Percentiles rank a stretch among this genome's conserved stretches.
Evolutionary conservation across 2,329 filamentous ascomycete genomes (phyloP).

Genomic region (Fusarium decemcellulare): DNA sequence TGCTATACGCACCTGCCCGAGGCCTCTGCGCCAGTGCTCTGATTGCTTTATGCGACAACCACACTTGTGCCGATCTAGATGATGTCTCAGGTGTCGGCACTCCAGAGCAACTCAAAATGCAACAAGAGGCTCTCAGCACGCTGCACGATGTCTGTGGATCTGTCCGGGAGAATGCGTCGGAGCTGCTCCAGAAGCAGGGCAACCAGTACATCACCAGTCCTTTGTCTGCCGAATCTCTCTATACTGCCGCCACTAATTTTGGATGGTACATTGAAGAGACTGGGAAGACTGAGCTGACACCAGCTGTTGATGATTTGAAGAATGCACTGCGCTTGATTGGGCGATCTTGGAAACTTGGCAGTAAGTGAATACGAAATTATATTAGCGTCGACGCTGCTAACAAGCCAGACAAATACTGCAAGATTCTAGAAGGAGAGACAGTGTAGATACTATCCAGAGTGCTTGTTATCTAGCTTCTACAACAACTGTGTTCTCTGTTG

Average conservation of each 20-base stretch:
- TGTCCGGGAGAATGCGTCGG: constrained; percentile 10
- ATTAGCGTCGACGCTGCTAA: neutral
- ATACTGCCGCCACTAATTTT: constrained; percentile 10
- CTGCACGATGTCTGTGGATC: constrained; percentile 9
- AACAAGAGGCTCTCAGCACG: constrained; percentile 1
- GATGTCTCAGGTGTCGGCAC: constrained; percentile 15
- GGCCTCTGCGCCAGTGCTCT: constrained; percentile 17
- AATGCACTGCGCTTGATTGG: neutral
- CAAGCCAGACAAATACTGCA: neutral
- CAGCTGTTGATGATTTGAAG: neutral
- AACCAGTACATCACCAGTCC: neutral
- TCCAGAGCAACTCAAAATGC: constrained; percentile 20
- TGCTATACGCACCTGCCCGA: constrained; percentile 6
- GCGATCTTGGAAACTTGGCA: neutral
- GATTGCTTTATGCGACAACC: constrained; percentile 13
- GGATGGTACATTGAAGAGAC: constrained; percentile 3
- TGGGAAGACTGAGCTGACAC: neutral
- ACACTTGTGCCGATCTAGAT: constrained; percentile 19
- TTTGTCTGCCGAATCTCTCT: constrained; percentile 13
- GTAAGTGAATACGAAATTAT: neutral
- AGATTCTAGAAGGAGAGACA: neutral
- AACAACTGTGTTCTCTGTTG: too few species aligned
- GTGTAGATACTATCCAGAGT: neutral
- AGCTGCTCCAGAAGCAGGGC: neutral
- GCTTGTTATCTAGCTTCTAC: too few species aligned